Evolutionary conservation across 2,329 filamentous ascomycete genomes (phyloP).

Genomic region (Aciculosporium take): DNA sequence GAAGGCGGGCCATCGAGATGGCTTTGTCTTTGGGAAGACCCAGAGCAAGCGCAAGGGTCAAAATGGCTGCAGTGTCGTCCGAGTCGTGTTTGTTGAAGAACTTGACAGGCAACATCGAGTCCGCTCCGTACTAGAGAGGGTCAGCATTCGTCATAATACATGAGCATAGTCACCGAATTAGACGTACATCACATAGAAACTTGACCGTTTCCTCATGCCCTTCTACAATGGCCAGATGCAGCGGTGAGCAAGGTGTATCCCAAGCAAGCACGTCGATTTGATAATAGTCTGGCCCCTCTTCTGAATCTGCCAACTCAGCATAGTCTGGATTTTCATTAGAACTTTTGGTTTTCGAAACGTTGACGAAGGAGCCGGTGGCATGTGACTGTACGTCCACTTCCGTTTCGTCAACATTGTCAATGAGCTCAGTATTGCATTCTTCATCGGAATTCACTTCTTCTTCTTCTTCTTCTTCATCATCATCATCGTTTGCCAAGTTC

Average conservation of each 20-base stretch:
- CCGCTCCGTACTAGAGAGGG: conserved; percentile 53
- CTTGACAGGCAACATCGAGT: conserved; percentile 63
- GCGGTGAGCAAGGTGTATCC: conserved; percentile 59
- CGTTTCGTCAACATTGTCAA: conserved; percentile 31
- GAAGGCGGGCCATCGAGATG: conserved; percentile 45
- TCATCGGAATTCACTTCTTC: conserved; percentile 10
- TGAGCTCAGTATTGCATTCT: conserved; percentile 29
- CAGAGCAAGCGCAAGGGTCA: conserved; percentile 56
- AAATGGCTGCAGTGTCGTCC: conserved; percentile 42
- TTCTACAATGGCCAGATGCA: conserved; percentile 65
- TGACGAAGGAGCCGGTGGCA: conserved; percentile 62
- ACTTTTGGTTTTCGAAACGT: conserved; percentile 38
- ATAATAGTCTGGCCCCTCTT: conserved; percentile 63
- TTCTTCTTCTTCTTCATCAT: conserved; percentile 3
- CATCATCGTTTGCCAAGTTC: conserved; percentile 4
- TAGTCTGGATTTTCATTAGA: conserved; percentile 16
- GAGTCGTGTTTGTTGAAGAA: conserved; percentile 32
- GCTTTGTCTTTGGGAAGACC: conserved; percentile 49
- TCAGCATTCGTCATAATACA: not conserved
- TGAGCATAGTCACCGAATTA: not conserved
- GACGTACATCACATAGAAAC: conserved; percentile 44
- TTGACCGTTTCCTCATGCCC: conserved; percentile 58
- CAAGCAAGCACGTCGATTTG: conserved; percentile 67
- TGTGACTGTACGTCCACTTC: conserved; percentile 38
- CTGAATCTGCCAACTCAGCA: conserved; percentile 36